phyloP scores from a whole-genome alignment of 768 basidiomycete species.

The Kwoniella bestiolae region DNA sequence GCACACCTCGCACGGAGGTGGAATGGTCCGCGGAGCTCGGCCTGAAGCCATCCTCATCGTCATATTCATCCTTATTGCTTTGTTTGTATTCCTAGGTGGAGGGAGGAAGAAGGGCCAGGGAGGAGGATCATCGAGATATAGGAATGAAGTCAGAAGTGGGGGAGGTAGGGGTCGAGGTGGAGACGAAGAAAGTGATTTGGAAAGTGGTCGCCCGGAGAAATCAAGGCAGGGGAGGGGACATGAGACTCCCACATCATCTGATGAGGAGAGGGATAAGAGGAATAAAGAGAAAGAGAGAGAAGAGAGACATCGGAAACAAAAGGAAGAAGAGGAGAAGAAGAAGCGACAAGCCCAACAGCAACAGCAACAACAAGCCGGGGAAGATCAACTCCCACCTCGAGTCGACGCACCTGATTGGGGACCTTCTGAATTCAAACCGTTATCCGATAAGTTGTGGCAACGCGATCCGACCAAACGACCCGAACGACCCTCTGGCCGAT shows the following conservation, averaged over 20 bases:
- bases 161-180: not conserved
- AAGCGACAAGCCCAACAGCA: not conserved
- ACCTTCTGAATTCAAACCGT: not conserved
- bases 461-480: slow-evolving; percentile 14
- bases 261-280: not conserved
- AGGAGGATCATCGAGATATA: not conserved
- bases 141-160: not conserved
- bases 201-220: not conserved
- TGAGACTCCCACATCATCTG: not conserved
- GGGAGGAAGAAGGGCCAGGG: not conserved
- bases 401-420: not conserved
- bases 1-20: not conserved
- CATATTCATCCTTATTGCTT: not conserved
- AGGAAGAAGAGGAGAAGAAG: not conserved
- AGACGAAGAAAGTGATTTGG: not conserved
- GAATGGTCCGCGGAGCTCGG: not conserved
- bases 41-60: slow-evolving; percentile 16
- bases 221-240: slow-evolving; percentile 77
- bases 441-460: slow-evolving; percentile 5
- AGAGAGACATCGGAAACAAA: not conserved
- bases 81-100: slow-evolving; percentile 10
- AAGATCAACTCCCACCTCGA: not conserved
- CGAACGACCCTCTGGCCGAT: slow-evolving; percentile 15
- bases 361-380: not conserved
- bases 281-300: not conserved